Evolutionary conservation across 148 eudicot species (phyloP), one percentile per base, ranked within the genome.

Genomic region (Cornus controversa): DNA sequence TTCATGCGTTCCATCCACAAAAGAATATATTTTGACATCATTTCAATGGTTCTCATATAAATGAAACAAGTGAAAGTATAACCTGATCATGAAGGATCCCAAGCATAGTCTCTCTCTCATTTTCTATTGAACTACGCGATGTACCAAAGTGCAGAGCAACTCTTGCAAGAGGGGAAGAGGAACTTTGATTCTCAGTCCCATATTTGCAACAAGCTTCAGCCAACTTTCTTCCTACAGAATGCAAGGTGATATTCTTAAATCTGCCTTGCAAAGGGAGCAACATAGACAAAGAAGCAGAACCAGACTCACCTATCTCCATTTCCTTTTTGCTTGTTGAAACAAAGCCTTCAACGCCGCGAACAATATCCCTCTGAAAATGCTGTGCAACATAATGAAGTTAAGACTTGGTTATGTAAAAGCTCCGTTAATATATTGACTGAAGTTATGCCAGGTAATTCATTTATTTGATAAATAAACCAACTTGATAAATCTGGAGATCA

Each of bases 321-420:
- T 92, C 91, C 78, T 94, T 94, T 81, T 90, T 88, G 75, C 88
- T 85, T 64, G 85, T 78, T 53, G 93, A 90, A 29, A 88, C 81
- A 74, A 82, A 76, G 80, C 93, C 92, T 89, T 92, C 97, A 72
- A 88, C 71, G 26, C 91, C 88, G 70, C 87, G 94, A 58, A 89
- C 87, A 66, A 92, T 82, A 70, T 92, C 93, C 80, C 85, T 90
- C 84, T 90, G 94, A 68, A 89, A 90, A 89, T 94, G 97, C 94
- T 94, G 90, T 47, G 25, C 53, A 75, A 36, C 71, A 82, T 22
- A 73, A 83, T 22, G 45, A 47, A 78, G 70, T 70, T 9, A 67
- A 78, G 81, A 75, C 37, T 70, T 75, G 10, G 31, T 75, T 65
- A 84, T 13, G 64, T 42, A 65, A 34, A 54, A 45, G 62, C 62